Conservation (phyloP, 148 eudicot genomes). For the Vaccinium darrowii region DNA sequence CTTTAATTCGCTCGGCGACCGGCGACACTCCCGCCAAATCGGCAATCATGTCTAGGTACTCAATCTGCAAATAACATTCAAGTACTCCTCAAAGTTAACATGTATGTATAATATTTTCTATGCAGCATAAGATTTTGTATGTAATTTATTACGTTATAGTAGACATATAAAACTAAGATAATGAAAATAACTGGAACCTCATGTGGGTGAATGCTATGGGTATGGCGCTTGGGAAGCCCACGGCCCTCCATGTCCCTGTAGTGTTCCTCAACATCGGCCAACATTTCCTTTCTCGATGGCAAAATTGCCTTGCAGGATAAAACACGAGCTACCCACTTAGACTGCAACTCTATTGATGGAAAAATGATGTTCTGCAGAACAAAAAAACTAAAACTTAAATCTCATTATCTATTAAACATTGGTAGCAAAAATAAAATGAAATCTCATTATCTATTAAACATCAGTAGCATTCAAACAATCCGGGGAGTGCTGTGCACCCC, state of each 20-base stretch:
- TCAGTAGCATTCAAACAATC: too few relatives aligned
- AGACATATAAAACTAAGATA: neutral
- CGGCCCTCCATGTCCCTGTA: conserved; percentile 32
- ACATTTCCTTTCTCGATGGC: conserved; percentile 45
- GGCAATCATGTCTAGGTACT: conserved; percentile 33
- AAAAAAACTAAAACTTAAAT: too few relatives aligned
- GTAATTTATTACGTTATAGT: neutral
- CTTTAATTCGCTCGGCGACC: conserved; percentile 13
- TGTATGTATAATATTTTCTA: too few relatives aligned
- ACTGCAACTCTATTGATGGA: conserved; percentile 38
- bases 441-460: too few relatives aligned
- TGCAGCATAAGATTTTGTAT: neutral
- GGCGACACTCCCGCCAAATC: conserved; percentile 18
- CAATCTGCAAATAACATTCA: conserved; percentile 17
- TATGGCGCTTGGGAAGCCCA: conserved; percentile 42
- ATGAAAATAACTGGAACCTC: conserved; percentile 21
- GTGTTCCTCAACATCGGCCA: conserved; percentile 32
- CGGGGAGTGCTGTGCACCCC: too few relatives aligned
- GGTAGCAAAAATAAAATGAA: too few relatives aligned
- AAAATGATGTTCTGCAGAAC: conserved; percentile 24
- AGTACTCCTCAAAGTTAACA: too few relatives aligned
- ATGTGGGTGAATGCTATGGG: conserved; percentile 34
- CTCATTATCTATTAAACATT: too few relatives aligned
- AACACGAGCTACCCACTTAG: conserved; percentile 48
- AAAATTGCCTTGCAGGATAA: conserved; percentile 37